Conservation (phyloP, 257 asterid species). For the Petunia axillaris region DNA sequence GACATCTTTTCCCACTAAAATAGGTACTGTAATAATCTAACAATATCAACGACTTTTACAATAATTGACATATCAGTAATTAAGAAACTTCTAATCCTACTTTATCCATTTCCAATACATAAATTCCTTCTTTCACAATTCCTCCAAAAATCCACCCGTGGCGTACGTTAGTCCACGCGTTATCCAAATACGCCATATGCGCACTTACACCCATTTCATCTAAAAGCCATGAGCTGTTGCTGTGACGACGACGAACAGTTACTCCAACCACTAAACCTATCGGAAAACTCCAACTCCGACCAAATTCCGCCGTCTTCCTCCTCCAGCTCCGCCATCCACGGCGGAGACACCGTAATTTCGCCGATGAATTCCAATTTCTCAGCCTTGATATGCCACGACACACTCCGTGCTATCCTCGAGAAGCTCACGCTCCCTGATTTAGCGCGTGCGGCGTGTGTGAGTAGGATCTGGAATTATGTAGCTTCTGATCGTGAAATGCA, state of each 20-base stretch:
- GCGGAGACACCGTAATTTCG: conserved; percentile 50
- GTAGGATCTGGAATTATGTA: conserved; percentile 69
- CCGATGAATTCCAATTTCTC: conserved; percentile 89
- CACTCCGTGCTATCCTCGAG: conserved; percentile 74
- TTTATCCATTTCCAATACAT: not conserved
- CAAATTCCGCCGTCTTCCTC: conserved; percentile 17
- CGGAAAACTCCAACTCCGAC: not conserved
- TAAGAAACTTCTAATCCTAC: not conserved
- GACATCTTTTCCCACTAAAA: no score
- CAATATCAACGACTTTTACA: no score
- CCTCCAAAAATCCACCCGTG: not conserved
- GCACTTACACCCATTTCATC: conserved; percentile 9
- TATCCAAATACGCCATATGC: conserved; percentile 6
- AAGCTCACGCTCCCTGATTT: conserved; percentile 67
- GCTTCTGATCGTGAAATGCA: conserved; percentile 83
- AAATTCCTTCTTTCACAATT: not conserved
- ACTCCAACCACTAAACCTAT: conserved; percentile 31
- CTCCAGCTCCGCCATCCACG: conserved; percentile 29
- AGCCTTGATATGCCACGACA: conserved; percentile 77
- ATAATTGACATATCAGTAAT: not conserved
- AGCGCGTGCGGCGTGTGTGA: conserved; percentile 89
- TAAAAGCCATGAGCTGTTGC: conserved; percentile 36
- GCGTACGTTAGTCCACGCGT: conserved; percentile 25
- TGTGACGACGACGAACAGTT: conserved; percentile 42
- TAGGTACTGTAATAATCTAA: no score